Evolutionary conservation across 192 early-diverging fungal genomes (phyloP).

Genomic region (Podila verticillata): DNA sequence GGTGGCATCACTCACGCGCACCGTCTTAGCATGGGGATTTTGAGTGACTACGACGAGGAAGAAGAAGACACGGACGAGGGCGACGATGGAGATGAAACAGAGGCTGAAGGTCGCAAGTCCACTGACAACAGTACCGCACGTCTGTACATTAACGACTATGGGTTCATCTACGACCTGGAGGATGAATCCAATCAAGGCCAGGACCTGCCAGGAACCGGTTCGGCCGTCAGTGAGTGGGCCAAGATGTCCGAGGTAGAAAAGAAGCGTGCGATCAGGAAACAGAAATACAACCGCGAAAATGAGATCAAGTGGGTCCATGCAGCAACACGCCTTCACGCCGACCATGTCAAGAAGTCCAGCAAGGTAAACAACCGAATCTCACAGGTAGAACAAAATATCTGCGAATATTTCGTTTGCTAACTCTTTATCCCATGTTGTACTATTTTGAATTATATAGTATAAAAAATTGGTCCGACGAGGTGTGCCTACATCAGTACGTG

Average conservation of each 20-base stretch:
- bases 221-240: not conserved
- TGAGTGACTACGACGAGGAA: constrained; percentile 17
- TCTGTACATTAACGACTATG: constrained; percentile 29
- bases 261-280: constrained; percentile 19
- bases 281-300: constrained; percentile 25
- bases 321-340: constrained; percentile 32
- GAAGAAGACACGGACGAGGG: constrained; percentile 24
- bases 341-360: constrained; percentile 48
- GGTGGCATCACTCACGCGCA: constrained; percentile 19
- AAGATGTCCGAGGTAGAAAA: constrained; percentile 22
- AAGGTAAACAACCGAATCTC: constrained; percentile 12
- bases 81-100: constrained; percentile 11
- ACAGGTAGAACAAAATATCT: not conserved
- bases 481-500: constrained; percentile 75
- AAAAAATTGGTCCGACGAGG: constrained; percentile 78
- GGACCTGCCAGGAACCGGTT: not conserved
- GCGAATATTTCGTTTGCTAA: not conserved
- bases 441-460: constrained; percentile 48
- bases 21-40: constrained; percentile 4
- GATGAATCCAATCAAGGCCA: constrained; percentile 7
- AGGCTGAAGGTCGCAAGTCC: not conserved
- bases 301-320: constrained; percentile 49
- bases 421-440: not conserved
- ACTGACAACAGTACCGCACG: not conserved
- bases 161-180: constrained; percentile 28